phyloP scores from a whole-genome alignment of 805 yeast species.

The Lipomyces starkeyi region DNA sequence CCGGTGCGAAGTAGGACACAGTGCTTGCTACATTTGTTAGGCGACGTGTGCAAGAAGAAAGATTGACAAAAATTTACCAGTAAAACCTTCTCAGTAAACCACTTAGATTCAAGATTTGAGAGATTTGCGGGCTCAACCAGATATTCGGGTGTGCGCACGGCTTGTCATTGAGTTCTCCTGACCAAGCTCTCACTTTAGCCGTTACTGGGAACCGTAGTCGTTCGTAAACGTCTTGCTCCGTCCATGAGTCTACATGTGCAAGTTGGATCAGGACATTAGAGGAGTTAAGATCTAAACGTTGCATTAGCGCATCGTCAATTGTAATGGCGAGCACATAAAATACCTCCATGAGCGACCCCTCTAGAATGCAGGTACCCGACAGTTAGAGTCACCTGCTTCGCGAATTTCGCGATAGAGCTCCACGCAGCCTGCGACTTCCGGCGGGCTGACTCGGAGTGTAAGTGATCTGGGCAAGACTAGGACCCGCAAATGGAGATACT shows the following conservation, averaged over 20 bases:
- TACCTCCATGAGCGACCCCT: constrained; percentile 4
- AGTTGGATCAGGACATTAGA: constrained; percentile 9
- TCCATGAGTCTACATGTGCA: not conserved
- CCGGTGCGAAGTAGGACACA: not conserved
- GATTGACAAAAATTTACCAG: not conserved
- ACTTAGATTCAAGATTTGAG: constrained; percentile 41
- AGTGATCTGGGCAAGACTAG: not conserved
- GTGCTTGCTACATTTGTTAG: not conserved
- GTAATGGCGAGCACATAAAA: constrained; percentile 46
- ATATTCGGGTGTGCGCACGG: constrained; percentile 42
- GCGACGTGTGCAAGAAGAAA: not conserved
- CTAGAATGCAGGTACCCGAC: not conserved
- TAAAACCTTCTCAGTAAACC: not conserved
- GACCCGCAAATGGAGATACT: not conserved
- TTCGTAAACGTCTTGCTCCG: constrained; percentile 4
- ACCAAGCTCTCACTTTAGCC: constrained; percentile 51
- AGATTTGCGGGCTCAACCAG: constrained; percentile 25
- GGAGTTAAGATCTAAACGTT: not conserved
- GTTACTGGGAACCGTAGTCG: constrained; percentile 27
- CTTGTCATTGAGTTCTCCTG: constrained; percentile 52
- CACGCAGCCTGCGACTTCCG: constrained; percentile 4
- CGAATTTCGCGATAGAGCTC: not conserved
- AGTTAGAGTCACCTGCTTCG: constrained; percentile 1
- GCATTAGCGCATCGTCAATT: constrained; percentile 42
- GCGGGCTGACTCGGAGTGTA: not conserved